Percentiles rank a stretch among this genome's conserved stretches.
Conservation (phyloP, 1,139 yeast genomes). For the Candida frijolesensis region DNA sequence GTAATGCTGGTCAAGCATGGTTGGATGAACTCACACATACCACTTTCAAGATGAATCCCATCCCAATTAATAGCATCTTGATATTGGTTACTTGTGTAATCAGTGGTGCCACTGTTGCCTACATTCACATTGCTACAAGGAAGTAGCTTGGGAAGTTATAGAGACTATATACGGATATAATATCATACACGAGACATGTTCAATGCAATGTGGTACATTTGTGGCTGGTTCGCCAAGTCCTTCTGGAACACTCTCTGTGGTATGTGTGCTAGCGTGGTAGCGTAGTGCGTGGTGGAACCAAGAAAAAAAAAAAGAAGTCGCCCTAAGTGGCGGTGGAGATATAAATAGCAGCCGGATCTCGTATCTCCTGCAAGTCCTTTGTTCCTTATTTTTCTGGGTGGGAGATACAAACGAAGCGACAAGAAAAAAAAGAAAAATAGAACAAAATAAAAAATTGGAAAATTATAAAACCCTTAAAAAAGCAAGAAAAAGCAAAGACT, state of each 20-base stretch:
- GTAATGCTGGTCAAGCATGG: slow-evolving; percentile 39
- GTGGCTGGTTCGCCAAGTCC: background rate
- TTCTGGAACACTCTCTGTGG: background rate
- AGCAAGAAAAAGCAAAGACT: background rate
- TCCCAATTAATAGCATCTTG: slow-evolving; percentile 39
- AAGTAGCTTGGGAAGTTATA: background rate
- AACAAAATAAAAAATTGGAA: background rate
- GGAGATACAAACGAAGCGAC: too few species aligned
- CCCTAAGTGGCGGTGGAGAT: too few species aligned
- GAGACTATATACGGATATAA: background rate
- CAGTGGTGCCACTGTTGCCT: slow-evolving; percentile 33
- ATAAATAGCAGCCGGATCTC: background rate
- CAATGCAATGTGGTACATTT: background rate
- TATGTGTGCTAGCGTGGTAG: background rate
- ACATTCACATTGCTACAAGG: slow-evolving; percentile 23
- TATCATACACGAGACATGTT: too few species aligned
- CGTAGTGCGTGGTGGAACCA: background rate
- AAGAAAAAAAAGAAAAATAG: too few species aligned
- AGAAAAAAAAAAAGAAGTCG: background rate
- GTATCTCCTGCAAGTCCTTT: background rate
- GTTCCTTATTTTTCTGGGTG: too few species aligned
- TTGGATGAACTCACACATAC: slow-evolving; percentile 45
- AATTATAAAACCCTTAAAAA: background rate
- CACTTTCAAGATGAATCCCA: slow-evolving; percentile 43
- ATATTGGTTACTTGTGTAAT: slow-evolving; percentile 29